A percentile compares a stretch with the other conserved stretches of the same genome.
Conservation (phyloP, 805 yeast species). For the Saturnispora dispora region DNA sequence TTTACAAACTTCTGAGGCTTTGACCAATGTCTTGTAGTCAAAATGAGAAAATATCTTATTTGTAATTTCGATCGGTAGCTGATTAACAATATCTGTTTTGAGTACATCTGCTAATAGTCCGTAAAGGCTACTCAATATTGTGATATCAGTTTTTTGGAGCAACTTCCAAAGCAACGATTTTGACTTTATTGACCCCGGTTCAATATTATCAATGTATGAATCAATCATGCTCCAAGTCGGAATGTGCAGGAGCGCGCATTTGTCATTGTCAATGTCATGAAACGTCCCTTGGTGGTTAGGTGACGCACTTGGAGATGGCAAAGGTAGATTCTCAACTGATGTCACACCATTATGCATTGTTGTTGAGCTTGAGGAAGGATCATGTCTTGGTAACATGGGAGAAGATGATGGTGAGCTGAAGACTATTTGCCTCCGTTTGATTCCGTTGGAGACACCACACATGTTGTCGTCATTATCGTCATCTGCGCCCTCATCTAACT, state of each 20-base stretch:
- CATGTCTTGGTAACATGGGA: neutral
- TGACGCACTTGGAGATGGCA: conserved; percentile 63
- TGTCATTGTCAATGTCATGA: neutral
- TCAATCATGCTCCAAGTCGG: neutral
- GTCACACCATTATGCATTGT: neutral
- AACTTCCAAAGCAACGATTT: conserved; percentile 38
- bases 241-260: neutral
- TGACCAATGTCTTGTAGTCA: conserved; percentile 52
- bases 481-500: neutral
- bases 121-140: conserved; percentile 46
- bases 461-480: neutral
- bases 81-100: conserved; percentile 61
- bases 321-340: conserved; percentile 30
- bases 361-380: neutral
- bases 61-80: conserved; percentile 69
- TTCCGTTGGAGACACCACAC: neutral
- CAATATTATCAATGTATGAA: conserved; percentile 18
- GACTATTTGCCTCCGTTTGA: neutral
- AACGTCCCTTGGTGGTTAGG: conserved; percentile 34
- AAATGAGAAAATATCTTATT: conserved; percentile 54
- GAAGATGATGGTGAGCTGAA: neutral
- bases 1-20: conserved; percentile 54
- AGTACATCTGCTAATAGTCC: conserved; percentile 44
- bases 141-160: conserved; percentile 49
- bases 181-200: conserved; percentile 40